phyloP scores from a whole-genome alignment of 2,329 filamentous ascomycete species.

The Ophiostoma piceae region DNA sequence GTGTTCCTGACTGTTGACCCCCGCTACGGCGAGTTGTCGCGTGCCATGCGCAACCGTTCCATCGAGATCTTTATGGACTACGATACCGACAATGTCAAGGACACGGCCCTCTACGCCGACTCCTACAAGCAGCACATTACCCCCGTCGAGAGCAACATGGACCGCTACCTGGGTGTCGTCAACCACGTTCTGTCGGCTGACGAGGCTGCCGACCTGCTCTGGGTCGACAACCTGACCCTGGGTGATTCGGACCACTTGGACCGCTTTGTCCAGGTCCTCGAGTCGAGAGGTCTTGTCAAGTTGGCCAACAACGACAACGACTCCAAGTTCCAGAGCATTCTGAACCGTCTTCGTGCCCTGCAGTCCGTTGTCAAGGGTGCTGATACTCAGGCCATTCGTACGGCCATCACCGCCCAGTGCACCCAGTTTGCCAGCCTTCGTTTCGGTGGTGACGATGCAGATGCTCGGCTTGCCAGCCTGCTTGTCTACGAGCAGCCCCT shows the following conservation, averaged over 20 bases:
- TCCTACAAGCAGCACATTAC: slow-evolving; percentile 40
- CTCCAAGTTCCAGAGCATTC: background rate
- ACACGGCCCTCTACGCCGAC: slow-evolving; percentile 28
- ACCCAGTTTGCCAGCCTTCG: slow-evolving; percentile 1
- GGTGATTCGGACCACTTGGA: slow-evolving; percentile 41
- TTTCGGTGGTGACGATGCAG: background rate
- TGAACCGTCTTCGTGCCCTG: slow-evolving; percentile 25
- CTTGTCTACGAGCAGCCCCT: slow-evolving; percentile 42
- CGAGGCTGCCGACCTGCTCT: slow-evolving; percentile 36
- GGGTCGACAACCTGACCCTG: slow-evolving; percentile 46
- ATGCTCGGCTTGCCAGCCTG: background rate
- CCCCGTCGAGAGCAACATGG: slow-evolving; percentile 46
- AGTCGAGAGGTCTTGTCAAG: slow-evolving; percentile 12
- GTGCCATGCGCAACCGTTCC: slow-evolving; percentile 93
- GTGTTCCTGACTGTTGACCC: slow-evolving; percentile 94
- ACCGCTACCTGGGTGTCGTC: slow-evolving; percentile 42
- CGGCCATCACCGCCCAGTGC: slow-evolving; percentile 35
- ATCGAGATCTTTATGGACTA: slow-evolving; percentile 74
- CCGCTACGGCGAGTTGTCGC: slow-evolving; percentile 83
- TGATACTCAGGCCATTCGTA: slow-evolving; percentile 33
- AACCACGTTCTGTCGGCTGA: slow-evolving; percentile 32
- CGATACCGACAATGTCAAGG: slow-evolving; percentile 5
- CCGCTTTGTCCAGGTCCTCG: slow-evolving; percentile 25
- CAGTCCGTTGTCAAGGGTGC: slow-evolving; percentile 32
- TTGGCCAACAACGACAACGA: background rate